A percentile compares a stretch with the other conserved stretches of the same genome.
These are phyloP conservation scores for Prototheca cutis DNA, from an alignment of 163 green algal species.

Conservation along the genomic window DNA sequence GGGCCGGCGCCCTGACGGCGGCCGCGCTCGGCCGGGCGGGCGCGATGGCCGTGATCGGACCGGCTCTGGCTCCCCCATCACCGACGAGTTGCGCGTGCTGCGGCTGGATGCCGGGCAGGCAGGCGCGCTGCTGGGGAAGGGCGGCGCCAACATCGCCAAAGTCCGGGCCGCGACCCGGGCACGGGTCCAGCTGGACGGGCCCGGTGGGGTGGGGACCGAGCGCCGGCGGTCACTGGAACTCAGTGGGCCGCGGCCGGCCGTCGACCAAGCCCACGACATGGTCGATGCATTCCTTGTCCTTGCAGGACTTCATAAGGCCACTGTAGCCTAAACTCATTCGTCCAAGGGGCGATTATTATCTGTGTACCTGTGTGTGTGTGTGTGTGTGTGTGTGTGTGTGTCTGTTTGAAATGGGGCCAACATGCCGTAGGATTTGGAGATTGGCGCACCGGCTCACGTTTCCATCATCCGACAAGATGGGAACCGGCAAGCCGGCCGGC, in stretches of 20 bases:
- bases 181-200: slow-evolving; percentile 14
- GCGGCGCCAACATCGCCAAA: slow-evolving; percentile 18
- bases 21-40: neutral
- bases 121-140: slow-evolving; percentile 23
- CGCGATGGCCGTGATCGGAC: neutral
- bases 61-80: neutral
- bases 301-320: neutral
- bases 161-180: slow-evolving; percentile 17
- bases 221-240: slow-evolving; percentile 18
- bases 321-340: too few species aligned
- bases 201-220: neutral
- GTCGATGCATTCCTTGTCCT: slow-evolving; percentile 22
- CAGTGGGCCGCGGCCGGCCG: slow-evolving; percentile 8
- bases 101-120: slow-evolving; percentile 6
- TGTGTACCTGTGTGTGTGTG: too few species aligned
- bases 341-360: too few species aligned
- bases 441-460: too few species aligned
- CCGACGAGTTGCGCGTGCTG: neutral
- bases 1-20: too few species aligned
- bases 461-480: too few species aligned
- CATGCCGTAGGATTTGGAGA: too few species aligned
- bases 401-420: too few species aligned
- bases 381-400: too few species aligned
- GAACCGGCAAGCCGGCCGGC: too few species aligned
- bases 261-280: slow-evolving; percentile 18